Conservation (phyloP, 805 yeast species). For the Candida nanaspora region DNA sequence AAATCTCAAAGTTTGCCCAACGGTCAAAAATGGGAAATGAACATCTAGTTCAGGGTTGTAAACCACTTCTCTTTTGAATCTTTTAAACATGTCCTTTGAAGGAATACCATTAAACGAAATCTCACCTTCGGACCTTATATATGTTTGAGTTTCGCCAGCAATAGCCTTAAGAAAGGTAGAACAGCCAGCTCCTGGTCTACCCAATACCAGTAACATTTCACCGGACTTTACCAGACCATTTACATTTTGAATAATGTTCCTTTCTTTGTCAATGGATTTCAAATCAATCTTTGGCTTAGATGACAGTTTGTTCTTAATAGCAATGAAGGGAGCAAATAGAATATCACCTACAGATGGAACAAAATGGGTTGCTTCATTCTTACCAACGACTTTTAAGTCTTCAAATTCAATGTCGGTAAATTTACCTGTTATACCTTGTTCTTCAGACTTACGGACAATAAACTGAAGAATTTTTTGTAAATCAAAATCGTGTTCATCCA, state of each 20-base stretch:
- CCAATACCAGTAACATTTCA: constrained; percentile 46
- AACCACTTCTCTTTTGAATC: constrained; percentile 38
- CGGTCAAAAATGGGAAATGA: constrained; percentile 48
- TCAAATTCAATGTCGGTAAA: constrained; percentile 36
- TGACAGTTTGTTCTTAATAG: neutral
- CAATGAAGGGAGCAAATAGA: constrained; percentile 13
- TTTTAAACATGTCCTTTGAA: constrained; percentile 37
- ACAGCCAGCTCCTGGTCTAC: constrained; percentile 61
- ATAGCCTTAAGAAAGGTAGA: constrained; percentile 43
- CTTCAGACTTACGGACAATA: constrained; percentile 30
- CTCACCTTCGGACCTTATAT: constrained; percentile 30
- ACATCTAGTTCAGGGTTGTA: constrained; percentile 50
- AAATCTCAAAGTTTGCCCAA: constrained; percentile 46
- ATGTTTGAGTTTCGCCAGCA: constrained; percentile 37
- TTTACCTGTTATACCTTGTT: constrained; percentile 37
- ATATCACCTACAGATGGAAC: constrained; percentile 33
- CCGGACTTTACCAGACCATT: constrained; percentile 33
- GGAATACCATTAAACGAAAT: constrained; percentile 41
- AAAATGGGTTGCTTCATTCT: constrained; percentile 32
- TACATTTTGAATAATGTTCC: constrained; percentile 14
- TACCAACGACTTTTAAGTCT: constrained; percentile 33
- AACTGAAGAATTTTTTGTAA: constrained; percentile 28
- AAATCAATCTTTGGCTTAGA: constrained; percentile 7
- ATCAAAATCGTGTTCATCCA: constrained; percentile 33
- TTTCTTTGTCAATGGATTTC: constrained; percentile 9